Conservation (phyloP, 495 filamentous ascomycete genomes). For the Lineolata rhizophorae region DNA sequence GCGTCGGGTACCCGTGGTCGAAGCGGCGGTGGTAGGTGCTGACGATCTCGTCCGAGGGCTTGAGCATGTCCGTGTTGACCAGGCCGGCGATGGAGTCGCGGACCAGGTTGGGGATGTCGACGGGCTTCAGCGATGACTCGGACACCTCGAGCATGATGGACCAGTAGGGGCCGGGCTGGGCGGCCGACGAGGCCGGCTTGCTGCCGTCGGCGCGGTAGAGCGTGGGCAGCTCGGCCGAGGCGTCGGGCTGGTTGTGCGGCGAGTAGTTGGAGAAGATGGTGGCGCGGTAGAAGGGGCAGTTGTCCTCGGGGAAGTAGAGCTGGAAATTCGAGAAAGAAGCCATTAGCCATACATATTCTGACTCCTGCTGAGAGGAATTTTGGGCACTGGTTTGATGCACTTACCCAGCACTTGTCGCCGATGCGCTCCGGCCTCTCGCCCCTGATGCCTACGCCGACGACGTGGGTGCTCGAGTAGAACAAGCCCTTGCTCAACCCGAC, state of each 20-base stretch:
- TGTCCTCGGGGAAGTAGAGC: slow-evolving; percentile 98
- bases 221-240: slow-evolving; percentile 67
- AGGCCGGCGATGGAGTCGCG: slow-evolving; percentile 86
- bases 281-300: slow-evolving; percentile 98
- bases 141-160: slow-evolving; percentile 99
- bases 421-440: slow-evolving; percentile 86
- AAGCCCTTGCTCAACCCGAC: slow-evolving; percentile 69
- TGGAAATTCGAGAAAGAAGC: too few relatives aligned
- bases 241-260: slow-evolving; percentile 82
- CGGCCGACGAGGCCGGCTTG: slow-evolving; percentile 40
- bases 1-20: slow-evolving; percentile 97
- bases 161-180: slow-evolving; percentile 89
- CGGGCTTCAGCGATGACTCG: slow-evolving; percentile 85
- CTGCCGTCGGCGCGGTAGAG: slow-evolving; percentile 66
- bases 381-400: too few relatives aligned
- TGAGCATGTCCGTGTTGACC: slow-evolving; percentile 91
- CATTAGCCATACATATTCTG: too few relatives aligned
- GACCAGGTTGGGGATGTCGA: slow-evolving; percentile 63
- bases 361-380: too few relatives aligned
- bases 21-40: slow-evolving; percentile 97
- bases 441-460: slow-evolving; percentile 88
- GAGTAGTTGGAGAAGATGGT: slow-evolving; percentile 99
- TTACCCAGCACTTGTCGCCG: slow-evolving; percentile 97
- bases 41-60: slow-evolving; percentile 79
- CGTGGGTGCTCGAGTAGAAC: slow-evolving; percentile 93